These are phyloP conservation scores for Bocquillonia castaneifolia DNA, from an alignment of 441 rosid genomes.

Conservation along the genomic window DNA sequence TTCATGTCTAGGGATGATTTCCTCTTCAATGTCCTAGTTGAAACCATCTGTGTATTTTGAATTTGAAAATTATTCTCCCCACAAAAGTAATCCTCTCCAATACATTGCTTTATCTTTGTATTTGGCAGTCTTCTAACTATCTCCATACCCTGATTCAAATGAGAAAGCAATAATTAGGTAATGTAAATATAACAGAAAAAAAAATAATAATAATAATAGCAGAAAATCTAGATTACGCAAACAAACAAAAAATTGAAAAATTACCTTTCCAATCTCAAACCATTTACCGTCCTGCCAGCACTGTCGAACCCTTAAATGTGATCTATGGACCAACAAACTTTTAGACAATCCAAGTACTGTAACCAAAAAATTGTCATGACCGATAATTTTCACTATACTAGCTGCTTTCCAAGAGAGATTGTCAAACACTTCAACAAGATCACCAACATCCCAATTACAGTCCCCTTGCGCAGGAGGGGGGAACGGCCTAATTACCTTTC, in stretches of 20 bases:
- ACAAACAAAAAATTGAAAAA: neutral
- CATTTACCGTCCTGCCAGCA: constrained; percentile 43
- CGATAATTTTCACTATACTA: constrained; percentile 24
- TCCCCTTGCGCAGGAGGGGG: constrained; percentile 34
- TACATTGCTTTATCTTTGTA: neutral
- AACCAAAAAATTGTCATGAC: constrained; percentile 23
- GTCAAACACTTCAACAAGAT: constrained; percentile 47
- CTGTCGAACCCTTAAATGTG: constrained; percentile 38
- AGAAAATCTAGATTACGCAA: neutral
- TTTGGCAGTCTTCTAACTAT: neutral
- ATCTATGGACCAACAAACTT: constrained; percentile 26
- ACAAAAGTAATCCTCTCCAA: neutral
- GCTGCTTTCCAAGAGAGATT: constrained; percentile 41
- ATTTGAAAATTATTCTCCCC: neutral
- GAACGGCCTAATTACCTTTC: constrained; percentile 46
- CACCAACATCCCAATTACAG: constrained; percentile 35
- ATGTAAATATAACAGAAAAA: neutral
- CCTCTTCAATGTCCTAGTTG: constrained; percentile 20
- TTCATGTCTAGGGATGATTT: constrained; percentile 4
- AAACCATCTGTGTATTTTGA: neutral
- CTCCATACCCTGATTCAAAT: constrained; percentile 21
- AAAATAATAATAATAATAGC: no score
- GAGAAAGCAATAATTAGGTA: neutral
- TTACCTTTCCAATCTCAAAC: constrained; percentile 43
- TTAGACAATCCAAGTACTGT: constrained; percentile 30